Percentiles rank a stretch among this genome's conserved stretches.
These are phyloP conservation scores for Boeremia lycopersici DNA, from an alignment of 2,329 filamentous ascomycete species.

Conservation along the genomic window DNA sequence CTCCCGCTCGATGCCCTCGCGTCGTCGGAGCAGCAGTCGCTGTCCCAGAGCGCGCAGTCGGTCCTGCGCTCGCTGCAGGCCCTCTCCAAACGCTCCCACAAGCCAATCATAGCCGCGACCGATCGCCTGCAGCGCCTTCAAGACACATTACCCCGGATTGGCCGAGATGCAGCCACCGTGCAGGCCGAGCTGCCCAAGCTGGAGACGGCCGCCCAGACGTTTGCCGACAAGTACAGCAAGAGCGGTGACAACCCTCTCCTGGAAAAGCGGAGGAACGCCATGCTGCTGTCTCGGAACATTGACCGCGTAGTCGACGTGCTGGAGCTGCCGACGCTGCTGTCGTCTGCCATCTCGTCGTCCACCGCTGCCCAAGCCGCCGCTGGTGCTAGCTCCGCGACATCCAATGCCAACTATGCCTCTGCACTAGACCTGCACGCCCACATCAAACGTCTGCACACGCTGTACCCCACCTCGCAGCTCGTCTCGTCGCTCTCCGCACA, in stretches of 20 bases:
- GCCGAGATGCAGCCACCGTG: slow-evolving; percentile 69
- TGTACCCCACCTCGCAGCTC: slow-evolving; percentile 81
- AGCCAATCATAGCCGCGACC: slow-evolving; percentile 80
- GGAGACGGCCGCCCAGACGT: slow-evolving; percentile 77
- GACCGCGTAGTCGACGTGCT: slow-evolving; percentile 90
- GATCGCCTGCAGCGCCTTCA: slow-evolving; percentile 76
- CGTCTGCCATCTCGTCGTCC: slow-evolving; percentile 71
- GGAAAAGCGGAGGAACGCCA: slow-evolving; percentile 74
- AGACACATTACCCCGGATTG: slow-evolving; percentile 73
- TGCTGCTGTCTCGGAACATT: slow-evolving; percentile 83
- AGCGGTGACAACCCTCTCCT: slow-evolving; percentile 69
- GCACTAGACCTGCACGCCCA: slow-evolving; percentile 93
- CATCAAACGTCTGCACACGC: slow-evolving; percentile 79
- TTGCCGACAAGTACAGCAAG: slow-evolving; percentile 83
- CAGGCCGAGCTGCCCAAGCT: slow-evolving; percentile 76
- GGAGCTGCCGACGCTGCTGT: slow-evolving; percentile 84
- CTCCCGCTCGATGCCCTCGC: slow-evolving; percentile 76
- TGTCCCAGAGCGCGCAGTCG: slow-evolving; percentile 82
- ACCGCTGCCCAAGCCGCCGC: slow-evolving; percentile 54
- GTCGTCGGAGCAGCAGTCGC: slow-evolving; percentile 75
- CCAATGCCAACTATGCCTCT: slow-evolving; percentile 78
- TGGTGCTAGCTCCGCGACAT: slow-evolving; percentile 38
- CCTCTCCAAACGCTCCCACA: slow-evolving; percentile 88
- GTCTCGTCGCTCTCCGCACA: slow-evolving; percentile 75
- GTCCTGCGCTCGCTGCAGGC: slow-evolving; percentile 82